Evolutionary conservation across 2,329 filamentous ascomycete genomes (phyloP), one percentile per base, ranked within the genome.

Genomic region (Lasiodiplodia sp.): DNA sequence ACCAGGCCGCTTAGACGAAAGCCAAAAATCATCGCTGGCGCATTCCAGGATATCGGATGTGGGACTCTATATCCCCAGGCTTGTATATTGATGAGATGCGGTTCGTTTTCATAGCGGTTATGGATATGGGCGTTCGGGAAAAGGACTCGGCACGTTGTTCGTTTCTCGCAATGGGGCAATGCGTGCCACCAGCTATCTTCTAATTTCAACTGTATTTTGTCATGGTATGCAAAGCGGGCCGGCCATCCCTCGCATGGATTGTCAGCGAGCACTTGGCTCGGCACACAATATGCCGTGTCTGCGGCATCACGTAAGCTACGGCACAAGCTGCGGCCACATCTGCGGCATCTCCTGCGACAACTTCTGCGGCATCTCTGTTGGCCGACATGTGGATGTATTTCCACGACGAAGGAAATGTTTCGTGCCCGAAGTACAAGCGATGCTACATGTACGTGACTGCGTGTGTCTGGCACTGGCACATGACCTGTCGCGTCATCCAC

Each of bases 1-100:
- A 77, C 70, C 73, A 71, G 53, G 71, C 72, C 37, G 70, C 71
- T 28, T 72, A 67, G 65, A n/a, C 7, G 21, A 34, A 47, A 6
- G 18, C n/a, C 51, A 23, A 40, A 12, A n/a, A 28, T 21, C 23
- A 40, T 65, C 31, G 34, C 62, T 40, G n/a, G 62, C 47, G 62
- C 18, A 25, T 65, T 31, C 62, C 37, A 65, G 58, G 58, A 37
- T 52, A 38, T 52, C n/a, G 31, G 28, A 34, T 34, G 51, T 66
- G 34, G 8, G 47, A 12, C n/a, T 47, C n/a, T 47, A 18, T 23
- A 11, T 64, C 28, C 12, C 28, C 44, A 38, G 5, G 34, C 34
- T n/a, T 21, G 60, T 31, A 64, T 64, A 14, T 34, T 31, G 60
- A 28, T 21, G 60, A 28, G 31, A 52, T 38, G 14, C 16, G 60